These are phyloP conservation scores for Zoysia matrella DNA, from an alignment of 202 grass and related monocot genomes.

Conservation along the genomic window DNA sequence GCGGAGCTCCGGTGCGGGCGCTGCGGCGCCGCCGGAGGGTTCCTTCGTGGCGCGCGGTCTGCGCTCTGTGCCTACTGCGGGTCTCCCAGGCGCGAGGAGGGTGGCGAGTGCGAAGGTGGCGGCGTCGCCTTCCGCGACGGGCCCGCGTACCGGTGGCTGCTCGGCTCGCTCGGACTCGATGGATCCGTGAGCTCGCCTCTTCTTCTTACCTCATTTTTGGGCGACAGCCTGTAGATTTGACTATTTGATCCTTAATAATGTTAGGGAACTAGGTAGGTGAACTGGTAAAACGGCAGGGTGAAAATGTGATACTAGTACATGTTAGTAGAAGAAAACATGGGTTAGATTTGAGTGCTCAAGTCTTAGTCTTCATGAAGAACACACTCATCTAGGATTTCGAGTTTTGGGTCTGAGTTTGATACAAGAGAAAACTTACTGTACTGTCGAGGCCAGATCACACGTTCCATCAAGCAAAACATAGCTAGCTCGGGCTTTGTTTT, in stretches of 20 bases:
- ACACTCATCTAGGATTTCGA: background rate
- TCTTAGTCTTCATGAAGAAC: slow-evolving; percentile 6
- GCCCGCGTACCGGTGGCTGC: slow-evolving; percentile 61
- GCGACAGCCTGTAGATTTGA: background rate
- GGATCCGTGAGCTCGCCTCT: slow-evolving; percentile 76
- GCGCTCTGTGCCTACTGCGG: slow-evolving; percentile 72
- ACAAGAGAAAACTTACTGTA: background rate
- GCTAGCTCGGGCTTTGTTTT: background rate
- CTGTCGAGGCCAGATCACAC: background rate
- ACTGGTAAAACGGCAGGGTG: background rate
- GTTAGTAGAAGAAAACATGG: background rate
- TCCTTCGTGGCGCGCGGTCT: slow-evolving; percentile 54
- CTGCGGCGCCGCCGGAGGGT: slow-evolving; percentile 60
- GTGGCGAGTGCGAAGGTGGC: slow-evolving; percentile 31
- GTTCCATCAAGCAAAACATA: background rate
- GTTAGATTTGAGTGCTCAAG: background rate
- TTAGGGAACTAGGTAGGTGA: background rate
- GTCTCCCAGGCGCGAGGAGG: slow-evolving; percentile 38
- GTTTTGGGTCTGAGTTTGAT: background rate
- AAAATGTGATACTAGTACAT: background rate
- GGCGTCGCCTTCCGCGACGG: background rate
- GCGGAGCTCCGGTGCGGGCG: slow-evolving; percentile 56
- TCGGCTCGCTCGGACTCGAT: slow-evolving; percentile 70
- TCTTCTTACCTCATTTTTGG: background rate
- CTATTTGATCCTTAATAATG: background rate